Conservation (phyloP, 495 filamentous ascomycete species). For the Aspergillus bridgeri region DNA sequence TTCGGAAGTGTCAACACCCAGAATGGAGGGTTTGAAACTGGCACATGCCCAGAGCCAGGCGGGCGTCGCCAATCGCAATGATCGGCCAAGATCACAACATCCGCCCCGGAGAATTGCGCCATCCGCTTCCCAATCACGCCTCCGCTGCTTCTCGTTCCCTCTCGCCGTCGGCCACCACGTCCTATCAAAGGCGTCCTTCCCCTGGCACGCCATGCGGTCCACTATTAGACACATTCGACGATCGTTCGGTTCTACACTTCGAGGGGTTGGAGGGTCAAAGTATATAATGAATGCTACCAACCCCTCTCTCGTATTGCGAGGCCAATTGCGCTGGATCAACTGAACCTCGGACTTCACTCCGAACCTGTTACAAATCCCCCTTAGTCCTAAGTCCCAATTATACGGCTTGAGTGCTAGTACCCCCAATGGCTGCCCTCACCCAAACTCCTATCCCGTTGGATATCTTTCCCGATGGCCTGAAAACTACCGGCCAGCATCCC, state of each 20-base stretch:
- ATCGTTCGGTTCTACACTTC: not conserved
- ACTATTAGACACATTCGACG: slow-evolving; percentile 9
- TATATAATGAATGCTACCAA: not conserved
- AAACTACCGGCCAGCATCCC: slow-evolving; percentile 77
- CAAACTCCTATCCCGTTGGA: slow-evolving; percentile 30
- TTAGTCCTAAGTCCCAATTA: too few species aligned
- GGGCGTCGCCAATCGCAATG: not conserved
- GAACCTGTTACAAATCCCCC: too few species aligned
- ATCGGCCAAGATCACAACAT: slow-evolving; percentile 28
- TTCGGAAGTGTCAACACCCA: too few species aligned
- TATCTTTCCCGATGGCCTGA: slow-evolving; percentile 55
- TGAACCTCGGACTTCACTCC: not conserved
- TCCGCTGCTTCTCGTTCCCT: slow-evolving; percentile 3
- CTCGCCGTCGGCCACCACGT: not conserved
- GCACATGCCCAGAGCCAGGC: too few species aligned
- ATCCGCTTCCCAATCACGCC: slow-evolving; percentile 16
- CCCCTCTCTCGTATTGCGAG: not conserved
- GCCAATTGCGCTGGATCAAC: not conserved
- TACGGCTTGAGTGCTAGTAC: too few species aligned
- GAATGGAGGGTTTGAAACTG: too few species aligned
- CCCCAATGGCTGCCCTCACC: slow-evolving; percentile 42
- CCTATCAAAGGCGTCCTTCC: slow-evolving; percentile 11
- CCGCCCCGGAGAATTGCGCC: slow-evolving; percentile 30
- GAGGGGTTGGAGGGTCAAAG: not conserved
- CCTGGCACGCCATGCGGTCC: slow-evolving; percentile 24